These are phyloP conservation scores for Quercus mongolica DNA, from an alignment of 306 rosid species.

Conservation along the genomic window DNA sequence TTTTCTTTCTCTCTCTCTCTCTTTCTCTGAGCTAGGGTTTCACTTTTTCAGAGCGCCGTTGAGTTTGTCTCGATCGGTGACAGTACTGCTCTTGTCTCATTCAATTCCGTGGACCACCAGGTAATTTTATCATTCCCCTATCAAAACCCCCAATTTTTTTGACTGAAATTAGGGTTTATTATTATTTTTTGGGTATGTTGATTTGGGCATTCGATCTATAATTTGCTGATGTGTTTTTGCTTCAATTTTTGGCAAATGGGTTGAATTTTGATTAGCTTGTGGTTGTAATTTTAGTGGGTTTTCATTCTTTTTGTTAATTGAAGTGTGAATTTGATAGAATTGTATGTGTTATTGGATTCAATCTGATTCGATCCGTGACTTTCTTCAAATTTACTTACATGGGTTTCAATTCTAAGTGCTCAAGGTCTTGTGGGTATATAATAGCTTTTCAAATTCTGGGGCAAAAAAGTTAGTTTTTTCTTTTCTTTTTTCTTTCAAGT, in stretches of 20 bases:
- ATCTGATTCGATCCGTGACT: background rate
- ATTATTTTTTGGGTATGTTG: background rate
- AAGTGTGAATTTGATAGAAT: background rate
- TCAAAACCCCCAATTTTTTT: background rate
- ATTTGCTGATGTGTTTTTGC: background rate
- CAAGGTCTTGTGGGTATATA: background rate
- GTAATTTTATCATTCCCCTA: conserved; percentile 1
- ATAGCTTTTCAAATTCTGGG: background rate
- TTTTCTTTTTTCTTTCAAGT: background rate
- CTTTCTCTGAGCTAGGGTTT: conserved; percentile 4
- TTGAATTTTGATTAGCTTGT: background rate
- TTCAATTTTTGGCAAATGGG: background rate
- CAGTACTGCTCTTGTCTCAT: background rate
- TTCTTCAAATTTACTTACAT: background rate
- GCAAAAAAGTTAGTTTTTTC: background rate
- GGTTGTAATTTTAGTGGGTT: background rate
- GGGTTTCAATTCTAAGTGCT: background rate
- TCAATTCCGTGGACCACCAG: background rate
- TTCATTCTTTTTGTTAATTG: background rate
- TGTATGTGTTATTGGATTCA: background rate
- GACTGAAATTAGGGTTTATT: background rate
- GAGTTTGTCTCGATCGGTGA: conserved; percentile 4
- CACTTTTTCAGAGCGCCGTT: conserved; percentile 2
- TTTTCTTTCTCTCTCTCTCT: background rate
- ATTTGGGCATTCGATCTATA: background rate